Base-by-base conservation (phyloP, 2,329 filamentous ascomycete species). In the Calonectria henricotiae region DNA sequence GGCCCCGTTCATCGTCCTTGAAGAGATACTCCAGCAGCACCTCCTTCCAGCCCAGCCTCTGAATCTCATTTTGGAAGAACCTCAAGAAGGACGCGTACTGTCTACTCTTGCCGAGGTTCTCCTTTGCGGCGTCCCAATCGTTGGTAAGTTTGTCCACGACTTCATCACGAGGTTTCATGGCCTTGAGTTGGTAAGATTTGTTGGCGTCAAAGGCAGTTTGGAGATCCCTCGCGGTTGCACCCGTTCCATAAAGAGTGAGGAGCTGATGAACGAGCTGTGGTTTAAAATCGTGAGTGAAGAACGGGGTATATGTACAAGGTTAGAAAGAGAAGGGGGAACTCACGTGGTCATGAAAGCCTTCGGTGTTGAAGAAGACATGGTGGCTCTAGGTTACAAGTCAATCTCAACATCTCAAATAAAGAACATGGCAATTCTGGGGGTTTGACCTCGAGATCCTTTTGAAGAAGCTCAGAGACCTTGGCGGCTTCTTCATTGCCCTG, bases 261-360 rank as follows among this genome's bases (percentile, higher is more conserved):
- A 97, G 83, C 41, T 94, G 91, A 76, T 98, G 95, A 4, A 87
- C 87, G 70, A 96, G 86, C 87, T 89, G 37, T 89, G 37, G 20
- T 55, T 25, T 13, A 13, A 11, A 30, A 30, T 13, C 4, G 9
- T 20, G 1, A n/a, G 54, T 73, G 25, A 74, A 70, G 35, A n/a
- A n/a, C 35, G 27, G 27, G 27, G 4, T 4, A 7, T 13, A 1
- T 37, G 1, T 23, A 13, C 17, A 55, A 37, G n/a, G 7, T 1
- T 9, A 3, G 13, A 5, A 54, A 8, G 8, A 30, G 27, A 30
- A 0, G 4, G 44, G 4, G 44, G 20, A 2, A 68, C 80, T 77
- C 83, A 87, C 94, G 77, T 98, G 95, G 80, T 98, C 94, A 78
- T 98, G 95, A 72, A 93, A 97, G 0, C 92, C 92, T 1, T 81